phyloP scores from a whole-genome alignment of 495 filamentous ascomycete genomes.

The Penicillium odoratum region DNA sequence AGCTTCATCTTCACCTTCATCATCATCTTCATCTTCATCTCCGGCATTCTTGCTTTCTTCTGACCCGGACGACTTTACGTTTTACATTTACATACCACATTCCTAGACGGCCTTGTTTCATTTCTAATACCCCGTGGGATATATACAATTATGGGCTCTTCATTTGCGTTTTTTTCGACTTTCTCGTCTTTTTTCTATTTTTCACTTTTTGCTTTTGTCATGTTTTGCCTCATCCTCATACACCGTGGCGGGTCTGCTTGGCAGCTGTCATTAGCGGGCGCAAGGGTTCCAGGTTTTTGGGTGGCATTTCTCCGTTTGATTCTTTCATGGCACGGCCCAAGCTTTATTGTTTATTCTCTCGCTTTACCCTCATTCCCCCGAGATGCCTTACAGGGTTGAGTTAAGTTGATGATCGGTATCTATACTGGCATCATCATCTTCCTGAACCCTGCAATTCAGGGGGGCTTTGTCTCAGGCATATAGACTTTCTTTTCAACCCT shows the following conservation, averaged over 20 bases:
- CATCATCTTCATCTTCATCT: neutral
- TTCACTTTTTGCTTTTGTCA: neutral
- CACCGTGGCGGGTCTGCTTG: conserved; percentile 34
- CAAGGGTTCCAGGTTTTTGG: conserved; percentile 39
- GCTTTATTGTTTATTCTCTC: conserved; percentile 18
- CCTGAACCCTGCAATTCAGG: neutral
- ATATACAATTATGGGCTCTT: conserved; percentile 16
- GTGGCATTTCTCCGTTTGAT: conserved; percentile 33
- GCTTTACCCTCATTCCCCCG: neutral
- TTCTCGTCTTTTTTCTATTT: conserved; percentile 15
- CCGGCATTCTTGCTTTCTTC: conserved; percentile 2
- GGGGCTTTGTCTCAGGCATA: conserved; percentile 13
- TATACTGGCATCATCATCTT: neutral
- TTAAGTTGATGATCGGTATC: too few species aligned
- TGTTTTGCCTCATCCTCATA: conserved; percentile 30
- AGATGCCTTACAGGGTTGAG: too few species aligned
- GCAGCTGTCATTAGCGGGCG: conserved; percentile 49
- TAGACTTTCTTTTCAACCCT: conserved; percentile 20
- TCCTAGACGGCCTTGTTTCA: conserved; percentile 33
- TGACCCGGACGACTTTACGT: conserved; percentile 20
- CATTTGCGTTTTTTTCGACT: conserved; percentile 18
- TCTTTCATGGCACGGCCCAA: conserved; percentile 22
- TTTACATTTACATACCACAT: conserved; percentile 23
- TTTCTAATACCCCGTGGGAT: conserved; percentile 36
- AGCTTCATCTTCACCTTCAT: too few species aligned